phyloP scores from a whole-genome alignment of 2,329 filamentous ascomycete genomes.

The Pseudogymnoascus sp. region DNA sequence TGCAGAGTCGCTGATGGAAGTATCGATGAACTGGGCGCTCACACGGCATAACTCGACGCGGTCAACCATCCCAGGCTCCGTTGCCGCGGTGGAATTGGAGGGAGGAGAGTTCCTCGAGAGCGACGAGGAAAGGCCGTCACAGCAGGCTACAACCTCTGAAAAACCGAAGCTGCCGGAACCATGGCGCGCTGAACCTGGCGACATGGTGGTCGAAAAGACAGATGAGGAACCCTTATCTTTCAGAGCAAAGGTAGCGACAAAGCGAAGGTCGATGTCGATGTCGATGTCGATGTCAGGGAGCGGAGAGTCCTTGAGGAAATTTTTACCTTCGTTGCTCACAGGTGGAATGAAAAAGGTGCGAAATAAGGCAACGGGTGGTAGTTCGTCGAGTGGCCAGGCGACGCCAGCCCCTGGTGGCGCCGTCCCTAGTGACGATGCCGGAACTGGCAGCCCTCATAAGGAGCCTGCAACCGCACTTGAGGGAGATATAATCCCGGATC shows the following conservation, averaged over 20 bases:
- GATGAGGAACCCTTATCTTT: constrained; percentile 25
- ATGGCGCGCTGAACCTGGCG: constrained; percentile 37
- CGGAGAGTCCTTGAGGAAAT: constrained; percentile 47
- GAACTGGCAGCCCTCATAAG: background rate
- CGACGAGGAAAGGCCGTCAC: constrained; percentile 26
- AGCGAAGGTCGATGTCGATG: constrained; percentile 36
- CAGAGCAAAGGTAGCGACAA: constrained; percentile 24
- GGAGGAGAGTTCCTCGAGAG: constrained; percentile 33
- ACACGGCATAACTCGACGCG: constrained; percentile 43
- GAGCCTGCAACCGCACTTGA: background rate
- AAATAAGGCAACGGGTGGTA: background rate
- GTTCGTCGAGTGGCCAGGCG: background rate
- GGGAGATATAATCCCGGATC: background rate
- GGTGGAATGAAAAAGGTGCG: background rate
- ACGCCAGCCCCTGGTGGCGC: background rate
- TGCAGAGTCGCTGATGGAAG: constrained; percentile 52
- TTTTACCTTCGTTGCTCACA: constrained; percentile 31
- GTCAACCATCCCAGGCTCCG: constrained; percentile 21
- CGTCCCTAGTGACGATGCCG: background rate
- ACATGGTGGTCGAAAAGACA: constrained; percentile 27
- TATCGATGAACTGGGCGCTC: constrained; percentile 48
- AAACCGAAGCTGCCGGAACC: constrained; percentile 18
- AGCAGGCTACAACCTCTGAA: background rate
- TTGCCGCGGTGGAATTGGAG: constrained; percentile 44
- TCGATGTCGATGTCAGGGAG: constrained; percentile 43